Percentiles rank a stretch among this genome's conserved stretches.
These are phyloP conservation scores for Astrothelium macrocarpum DNA, from an alignment of 495 filamentous ascomycete genomes.

Conservation along the genomic window DNA sequence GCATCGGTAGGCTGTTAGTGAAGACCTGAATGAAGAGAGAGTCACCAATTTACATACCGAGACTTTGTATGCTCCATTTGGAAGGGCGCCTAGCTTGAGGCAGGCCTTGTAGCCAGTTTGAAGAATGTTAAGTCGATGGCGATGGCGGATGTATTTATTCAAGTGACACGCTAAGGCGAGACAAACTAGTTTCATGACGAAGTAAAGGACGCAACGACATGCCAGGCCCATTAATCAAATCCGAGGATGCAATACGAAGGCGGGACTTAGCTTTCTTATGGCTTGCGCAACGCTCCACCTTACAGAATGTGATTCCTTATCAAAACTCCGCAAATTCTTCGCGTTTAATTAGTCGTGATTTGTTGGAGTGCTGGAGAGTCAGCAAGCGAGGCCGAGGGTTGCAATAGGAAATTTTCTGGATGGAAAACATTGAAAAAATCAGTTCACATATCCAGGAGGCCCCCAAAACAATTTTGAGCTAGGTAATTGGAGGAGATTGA, in stretches of 20 bases:
- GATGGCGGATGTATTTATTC: background rate
- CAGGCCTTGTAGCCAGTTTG: background rate
- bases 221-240: background rate
- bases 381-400: too few species aligned
- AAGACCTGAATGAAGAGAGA: constrained; percentile 1
- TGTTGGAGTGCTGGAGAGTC: too few species aligned
- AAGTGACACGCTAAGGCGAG: background rate
- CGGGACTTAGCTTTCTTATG: too few species aligned
- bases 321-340: too few species aligned
- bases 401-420: too few species aligned
- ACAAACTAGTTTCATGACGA: background rate
- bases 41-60: constrained; percentile 3
- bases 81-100: background rate
- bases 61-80: constrained; percentile 1
- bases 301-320: too few species aligned
- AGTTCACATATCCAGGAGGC: too few species aligned
- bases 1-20: background rate
- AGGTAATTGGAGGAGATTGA: too few species aligned
- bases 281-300: too few species aligned
- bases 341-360: too few species aligned
- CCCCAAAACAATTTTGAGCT: too few species aligned
- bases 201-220: background rate
- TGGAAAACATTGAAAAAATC: too few species aligned
- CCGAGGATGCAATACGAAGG: background rate
- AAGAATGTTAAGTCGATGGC: background rate